Base-by-base conservation (phyloP, 257 asterid genomes). In the Lantana camara region DNA sequence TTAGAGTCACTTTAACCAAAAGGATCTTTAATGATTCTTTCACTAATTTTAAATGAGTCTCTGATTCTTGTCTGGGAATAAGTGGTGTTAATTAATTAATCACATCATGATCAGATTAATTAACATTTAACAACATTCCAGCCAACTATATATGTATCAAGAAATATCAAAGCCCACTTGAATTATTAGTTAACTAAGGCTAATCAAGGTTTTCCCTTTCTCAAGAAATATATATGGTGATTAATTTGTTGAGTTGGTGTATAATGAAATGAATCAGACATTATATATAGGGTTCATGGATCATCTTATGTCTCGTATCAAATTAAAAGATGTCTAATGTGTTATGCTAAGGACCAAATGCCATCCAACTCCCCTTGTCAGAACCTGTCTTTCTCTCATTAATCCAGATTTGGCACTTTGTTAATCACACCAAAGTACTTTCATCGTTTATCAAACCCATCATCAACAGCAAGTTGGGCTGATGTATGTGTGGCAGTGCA, bases 291-390 rank as follows among this genome's bases (percentile, higher is more conserved):
- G 71, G 24, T 50, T 45, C 37, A 50, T 57, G 40, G 29, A 27
- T 37, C 40, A 47, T 30, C n/a, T n/a, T n/a, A n/a, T n/a, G n/a
- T n/a, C n/a, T n/a, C n/a, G 7, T 35, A 35, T 35, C 8, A 35
- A 35, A 7, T 57, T 52, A 57, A 56, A 50, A 69, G 17, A 37
- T 16, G 59, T 66, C 64, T 10, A 75, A 41, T 53, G 30, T 57
- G 58, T 66, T 32, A 27, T 2, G 50, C 27, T 69, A 62, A 74
- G 66, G 22, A 51, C 66, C 70, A 48, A 60, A 54, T 50, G 55
- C 55, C 60, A 20, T 57, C 75, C 79, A 70, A 23, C 77, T 62
- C 68, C 54, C 57, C 58, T 68, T 74, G 87, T 81, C 91, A 72
- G 91, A 75, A 69, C 14, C 44, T 79, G 91, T 86, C 84, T 69